These are phyloP conservation scores for Penstemon newberryi DNA, from an alignment of 257 asterid species.

Conservation along the genomic window DNA sequence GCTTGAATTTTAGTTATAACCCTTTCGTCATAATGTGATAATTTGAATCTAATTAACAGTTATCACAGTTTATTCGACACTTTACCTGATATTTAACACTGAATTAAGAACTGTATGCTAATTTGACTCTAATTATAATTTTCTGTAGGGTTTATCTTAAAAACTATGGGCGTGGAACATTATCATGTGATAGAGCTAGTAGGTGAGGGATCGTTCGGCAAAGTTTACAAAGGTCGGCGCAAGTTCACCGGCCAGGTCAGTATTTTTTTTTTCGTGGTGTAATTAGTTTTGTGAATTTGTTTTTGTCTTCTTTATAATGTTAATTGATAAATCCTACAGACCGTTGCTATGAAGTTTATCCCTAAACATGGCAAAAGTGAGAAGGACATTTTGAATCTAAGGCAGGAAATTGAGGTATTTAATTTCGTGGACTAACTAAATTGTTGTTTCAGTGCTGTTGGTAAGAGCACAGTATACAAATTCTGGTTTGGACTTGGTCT, in stretches of 20 bases:
- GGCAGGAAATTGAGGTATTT: constrained; percentile 93
- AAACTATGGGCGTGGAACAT: constrained; percentile 73
- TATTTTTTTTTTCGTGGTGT: constrained; percentile 3
- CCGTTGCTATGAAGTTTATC: constrained; percentile 94
- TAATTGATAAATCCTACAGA: constrained; percentile 44
- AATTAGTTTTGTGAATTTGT: background rate
- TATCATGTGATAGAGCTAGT: constrained; percentile 95
- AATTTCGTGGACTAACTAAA: too few relatives aligned
- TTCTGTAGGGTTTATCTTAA: background rate
- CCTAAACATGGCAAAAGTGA: constrained; percentile 94
- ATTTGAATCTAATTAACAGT: too few relatives aligned
- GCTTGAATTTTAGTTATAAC: too few relatives aligned
- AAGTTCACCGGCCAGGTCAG: constrained; percentile 87
- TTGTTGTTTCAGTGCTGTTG: too few relatives aligned
- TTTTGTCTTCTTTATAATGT: background rate
- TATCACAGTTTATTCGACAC: background rate
- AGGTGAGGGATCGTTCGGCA: constrained; percentile 98
- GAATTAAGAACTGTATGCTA: background rate
- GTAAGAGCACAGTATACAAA: too few relatives aligned
- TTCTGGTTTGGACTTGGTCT: background rate
- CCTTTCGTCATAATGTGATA: too few relatives aligned
- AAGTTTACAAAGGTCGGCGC: constrained; percentile 96
- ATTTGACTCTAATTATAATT: background rate
- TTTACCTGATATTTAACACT: constrained; percentile 18
- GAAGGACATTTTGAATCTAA: constrained; percentile 81